These are phyloP conservation scores for Ophiostoma angusticollis DNA, from an alignment of 2,329 filamentous ascomycete genomes.

Conservation along the genomic window DNA sequence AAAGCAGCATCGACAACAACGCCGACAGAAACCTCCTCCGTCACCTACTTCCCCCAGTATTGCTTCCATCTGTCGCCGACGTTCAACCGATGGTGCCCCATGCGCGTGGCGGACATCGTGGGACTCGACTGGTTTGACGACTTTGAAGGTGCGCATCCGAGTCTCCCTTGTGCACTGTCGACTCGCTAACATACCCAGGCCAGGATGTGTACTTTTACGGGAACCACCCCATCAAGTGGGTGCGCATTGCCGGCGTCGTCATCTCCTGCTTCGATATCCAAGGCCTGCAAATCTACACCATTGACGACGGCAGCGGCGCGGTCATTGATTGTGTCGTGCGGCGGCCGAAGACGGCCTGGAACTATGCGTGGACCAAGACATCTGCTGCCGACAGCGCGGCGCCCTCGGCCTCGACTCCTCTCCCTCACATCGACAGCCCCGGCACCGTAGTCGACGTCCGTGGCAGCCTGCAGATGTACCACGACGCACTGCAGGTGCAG, in stretches of 20 bases:
- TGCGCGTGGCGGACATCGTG: slow-evolving; percentile 39
- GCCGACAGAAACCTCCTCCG: background rate
- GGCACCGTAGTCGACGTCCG: slow-evolving; percentile 46
- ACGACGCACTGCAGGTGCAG: slow-evolving; percentile 35
- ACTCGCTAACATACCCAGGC: too few species aligned
- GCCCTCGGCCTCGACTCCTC: background rate
- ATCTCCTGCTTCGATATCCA: slow-evolving; percentile 45
- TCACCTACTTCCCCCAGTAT: slow-evolving; percentile 41
- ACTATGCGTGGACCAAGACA: too few species aligned
- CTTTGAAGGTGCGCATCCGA: slow-evolving; percentile 39
- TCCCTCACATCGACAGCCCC: background rate
- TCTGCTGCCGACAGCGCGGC: too few species aligned
- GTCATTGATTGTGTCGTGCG: slow-evolving; percentile 37
- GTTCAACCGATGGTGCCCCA: slow-evolving; percentile 44
- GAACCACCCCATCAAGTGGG: slow-evolving; percentile 68
- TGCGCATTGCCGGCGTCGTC: slow-evolving; percentile 57
- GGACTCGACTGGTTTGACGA: slow-evolving; percentile 33
- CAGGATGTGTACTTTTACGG: slow-evolving; percentile 51
- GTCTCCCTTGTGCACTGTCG: too few species aligned
- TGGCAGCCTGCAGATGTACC: slow-evolving; percentile 35
- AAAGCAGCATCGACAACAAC: background rate
- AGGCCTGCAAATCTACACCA: slow-evolving; percentile 36
- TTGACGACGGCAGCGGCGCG: slow-evolving; percentile 53
- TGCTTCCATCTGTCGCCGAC: slow-evolving; percentile 52
- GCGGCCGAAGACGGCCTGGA: background rate